These are phyloP conservation scores for Aspergillus sclerotioniger DNA, from an alignment of 495 filamentous ascomycete genomes.

Conservation along the genomic window DNA sequence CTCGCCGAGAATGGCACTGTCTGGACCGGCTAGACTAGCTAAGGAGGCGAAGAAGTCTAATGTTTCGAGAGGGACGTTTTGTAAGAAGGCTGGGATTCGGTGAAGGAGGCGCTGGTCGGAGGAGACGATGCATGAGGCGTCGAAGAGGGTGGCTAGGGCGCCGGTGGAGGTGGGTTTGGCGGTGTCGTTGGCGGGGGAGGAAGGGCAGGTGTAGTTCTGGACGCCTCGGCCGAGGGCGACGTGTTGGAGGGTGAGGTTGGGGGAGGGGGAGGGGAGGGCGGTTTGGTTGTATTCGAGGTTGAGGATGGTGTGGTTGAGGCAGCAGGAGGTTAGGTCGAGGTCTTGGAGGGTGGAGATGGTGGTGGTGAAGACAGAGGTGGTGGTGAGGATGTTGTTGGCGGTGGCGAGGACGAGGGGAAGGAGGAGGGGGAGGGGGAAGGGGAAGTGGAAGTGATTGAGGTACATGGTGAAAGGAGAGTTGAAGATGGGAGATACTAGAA, in stretches of 20 bases:
- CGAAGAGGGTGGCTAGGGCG: conserved; percentile 67
- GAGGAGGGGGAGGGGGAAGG: background rate
- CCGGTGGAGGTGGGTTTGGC: conserved; percentile 45
- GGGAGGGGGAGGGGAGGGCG: conserved; percentile 44
- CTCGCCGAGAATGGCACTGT: conserved; percentile 49
- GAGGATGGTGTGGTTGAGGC: conserved; percentile 25
- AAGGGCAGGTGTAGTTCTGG: conserved; percentile 72
- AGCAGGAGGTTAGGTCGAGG: conserved; percentile 30
- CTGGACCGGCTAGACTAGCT: conserved; percentile 21
- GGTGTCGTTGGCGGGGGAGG: conserved; percentile 20
- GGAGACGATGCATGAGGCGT: conserved; percentile 51
- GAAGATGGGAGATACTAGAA: background rate
- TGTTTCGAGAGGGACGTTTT: conserved; percentile 39
- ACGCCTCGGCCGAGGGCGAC: conserved; percentile 69
- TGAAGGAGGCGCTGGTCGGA: conserved; percentile 20
- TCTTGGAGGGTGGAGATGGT: conserved; percentile 1
- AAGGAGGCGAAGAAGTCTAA: conserved; percentile 28
- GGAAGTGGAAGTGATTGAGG: background rate
- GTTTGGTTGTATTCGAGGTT: background rate
- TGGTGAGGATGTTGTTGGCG: background rate
- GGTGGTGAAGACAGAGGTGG: background rate
- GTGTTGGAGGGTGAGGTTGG: conserved; percentile 52
- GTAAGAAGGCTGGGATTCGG: conserved; percentile 37
- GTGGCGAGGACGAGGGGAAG: conserved; percentile 1
- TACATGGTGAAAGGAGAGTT: background rate